Evolutionary conservation across 371 early-diverging fungal species (phyloP).

Genomic region (Haplosporangium sp.): DNA sequence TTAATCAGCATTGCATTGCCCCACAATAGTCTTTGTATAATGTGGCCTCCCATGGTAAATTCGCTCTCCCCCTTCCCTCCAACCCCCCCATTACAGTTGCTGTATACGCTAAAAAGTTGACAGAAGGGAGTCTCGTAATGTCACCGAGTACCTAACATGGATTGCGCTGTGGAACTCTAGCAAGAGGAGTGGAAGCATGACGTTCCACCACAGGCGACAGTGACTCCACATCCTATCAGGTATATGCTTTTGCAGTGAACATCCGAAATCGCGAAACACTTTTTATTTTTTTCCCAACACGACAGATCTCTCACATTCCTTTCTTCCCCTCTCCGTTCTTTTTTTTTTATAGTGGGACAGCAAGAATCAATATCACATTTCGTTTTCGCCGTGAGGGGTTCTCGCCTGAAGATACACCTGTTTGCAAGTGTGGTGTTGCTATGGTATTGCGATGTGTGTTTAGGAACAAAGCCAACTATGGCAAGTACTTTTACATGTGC

Average conservation of each 20-base stretch:
- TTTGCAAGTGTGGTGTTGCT: conserved; percentile 63
- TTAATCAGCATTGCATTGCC: conserved; percentile 64
- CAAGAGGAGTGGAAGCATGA: conserved; percentile 67
- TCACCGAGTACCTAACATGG: no score
- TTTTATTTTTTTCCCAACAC: background rate
- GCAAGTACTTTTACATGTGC: conserved; percentile 65
- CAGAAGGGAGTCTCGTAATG: no score
- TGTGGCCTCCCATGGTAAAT: conserved; percentile 67
- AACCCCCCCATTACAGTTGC: background rate
- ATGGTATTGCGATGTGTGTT: conserved; percentile 65
- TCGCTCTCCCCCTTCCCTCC: no score
- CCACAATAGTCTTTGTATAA: conserved; percentile 71
- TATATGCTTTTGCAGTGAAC: background rate
- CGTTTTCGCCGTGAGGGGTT: conserved; percentile 61
- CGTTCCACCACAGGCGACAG: conserved; percentile 55
- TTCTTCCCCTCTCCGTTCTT: background rate
- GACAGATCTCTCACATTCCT: conserved; percentile 3
- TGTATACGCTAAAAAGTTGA: no score
- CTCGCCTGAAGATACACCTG: conserved; percentile 57
- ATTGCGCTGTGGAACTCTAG: conserved; percentile 5
- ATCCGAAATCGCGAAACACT: background rate
- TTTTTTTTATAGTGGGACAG: conserved; percentile 46
- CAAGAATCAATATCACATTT: conserved; percentile 70
- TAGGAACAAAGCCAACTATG: conserved; percentile 56
- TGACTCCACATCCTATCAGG: conserved; percentile 53